Evolutionary conservation across 106 monocot genomes (phyloP), one percentile per base, ranked within the genome.

Genomic region (Platanthera guangdongensis): DNA sequence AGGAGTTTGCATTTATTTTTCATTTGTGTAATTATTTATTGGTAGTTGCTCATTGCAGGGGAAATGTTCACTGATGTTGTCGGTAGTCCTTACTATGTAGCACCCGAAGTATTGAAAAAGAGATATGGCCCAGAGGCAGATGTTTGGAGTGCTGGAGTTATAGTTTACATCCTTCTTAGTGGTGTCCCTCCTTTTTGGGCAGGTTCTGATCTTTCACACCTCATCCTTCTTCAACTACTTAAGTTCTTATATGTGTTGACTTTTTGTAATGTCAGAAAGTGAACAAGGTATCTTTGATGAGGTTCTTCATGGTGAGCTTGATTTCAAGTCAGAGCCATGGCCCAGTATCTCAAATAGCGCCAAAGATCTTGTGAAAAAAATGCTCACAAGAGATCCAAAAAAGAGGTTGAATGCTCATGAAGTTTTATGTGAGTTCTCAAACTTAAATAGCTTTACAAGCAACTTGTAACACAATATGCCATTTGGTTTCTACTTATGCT

Each of bases 121-220:
- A 52, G 51, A 50, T 79, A 79, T 74, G 73, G 79, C 74, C 79
- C 79, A 4, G 70, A 73, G 30, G 79, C 73, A 11, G 79, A 79
- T 74, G 73, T 79, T 73, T 79, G 79, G 79, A 79, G 79, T 64
- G 79, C 73, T 51, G 79, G 79, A 15, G 79, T 79, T 3, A 79
- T 79, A n/a, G 64, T 79, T 51, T 79, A 79, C 57, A 79, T 79
- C 55, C 72, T 79, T 72, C 72, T 79, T 28, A 79, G 79, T 52
- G 79, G 79, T 22, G 73, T 74, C 3, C 79, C 79, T 73, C 79
- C 79, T 32, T 79, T 79, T 74, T 79, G 79, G 79, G 79, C 72
- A 72, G 79, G 79, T 79, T 70, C 52, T 55, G 46, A 57, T 46
- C 9, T 0, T 60, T 39, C 19, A 46, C 15, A 4, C 65, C 4